These are phyloP conservation scores for Candida chilensis DNA, from an alignment of 805 yeast species.

Conservation along the genomic window DNA sequence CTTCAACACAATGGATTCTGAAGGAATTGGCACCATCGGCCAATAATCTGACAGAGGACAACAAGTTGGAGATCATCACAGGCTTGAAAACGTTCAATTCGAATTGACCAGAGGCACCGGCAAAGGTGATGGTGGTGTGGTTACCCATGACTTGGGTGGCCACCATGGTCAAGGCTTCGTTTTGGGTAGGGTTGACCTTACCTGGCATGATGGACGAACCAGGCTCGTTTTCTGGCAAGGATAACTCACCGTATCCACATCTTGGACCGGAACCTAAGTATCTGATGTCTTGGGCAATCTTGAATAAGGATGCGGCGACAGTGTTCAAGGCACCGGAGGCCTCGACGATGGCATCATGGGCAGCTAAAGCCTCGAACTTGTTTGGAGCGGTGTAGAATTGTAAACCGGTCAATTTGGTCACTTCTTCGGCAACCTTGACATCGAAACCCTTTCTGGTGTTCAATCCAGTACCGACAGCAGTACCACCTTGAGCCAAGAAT, in stretches of 20 bases:
- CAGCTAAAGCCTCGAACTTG: slow-evolving; percentile 98
- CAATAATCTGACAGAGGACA: slow-evolving; percentile 77
- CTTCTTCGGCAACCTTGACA: slow-evolving; percentile 77
- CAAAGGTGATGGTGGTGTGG: slow-evolving; percentile 89
- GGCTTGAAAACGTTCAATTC: slow-evolving; percentile 99
- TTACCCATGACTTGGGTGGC: slow-evolving; percentile 97
- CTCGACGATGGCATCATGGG: slow-evolving; percentile 97
- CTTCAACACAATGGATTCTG: slow-evolving; percentile 92
- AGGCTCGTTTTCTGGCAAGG: slow-evolving; percentile 97
- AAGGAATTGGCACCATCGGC: slow-evolving; percentile 88
- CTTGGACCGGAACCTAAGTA: slow-evolving; percentile 99
- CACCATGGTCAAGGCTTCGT: slow-evolving; percentile 98
- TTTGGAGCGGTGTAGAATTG: slow-evolving; percentile 93
- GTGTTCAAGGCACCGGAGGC: slow-evolving; percentile 97
- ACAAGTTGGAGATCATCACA: slow-evolving; percentile 83
- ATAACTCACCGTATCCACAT: slow-evolving; percentile 96
- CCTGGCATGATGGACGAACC: slow-evolving; percentile 99
- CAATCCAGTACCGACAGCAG: slow-evolving; percentile 98
- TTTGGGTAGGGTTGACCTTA: slow-evolving; percentile 98
- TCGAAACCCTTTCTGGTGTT: slow-evolving; percentile 92
- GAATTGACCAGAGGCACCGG: slow-evolving; percentile 98
- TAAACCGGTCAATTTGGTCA: slow-evolving; percentile 78
- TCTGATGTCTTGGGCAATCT: slow-evolving; percentile 96
- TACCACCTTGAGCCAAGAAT: slow-evolving; percentile 96
- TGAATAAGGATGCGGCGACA: slow-evolving; percentile 85